Conservation (phyloP, 805 yeast genomes). For the Candida ortonii region DNA sequence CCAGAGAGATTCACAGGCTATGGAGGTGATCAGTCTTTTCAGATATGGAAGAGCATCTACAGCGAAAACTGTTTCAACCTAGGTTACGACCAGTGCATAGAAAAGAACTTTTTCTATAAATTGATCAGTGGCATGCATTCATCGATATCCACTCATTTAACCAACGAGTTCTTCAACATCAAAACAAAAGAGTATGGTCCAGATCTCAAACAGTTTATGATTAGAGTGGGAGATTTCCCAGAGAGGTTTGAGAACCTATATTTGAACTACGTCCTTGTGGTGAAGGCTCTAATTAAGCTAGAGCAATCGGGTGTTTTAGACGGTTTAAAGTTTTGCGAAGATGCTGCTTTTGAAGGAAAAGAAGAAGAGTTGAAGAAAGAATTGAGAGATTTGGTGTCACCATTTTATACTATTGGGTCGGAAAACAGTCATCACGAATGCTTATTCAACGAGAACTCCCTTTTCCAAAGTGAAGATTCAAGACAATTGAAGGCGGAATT, state of each 20-base stretch:
- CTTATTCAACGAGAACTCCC: constrained; percentile 44
- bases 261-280: constrained; percentile 85
- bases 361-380: constrained; percentile 26
- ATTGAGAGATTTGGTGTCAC: constrained; percentile 33
- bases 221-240: constrained; percentile 83
- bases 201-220: constrained; percentile 75
- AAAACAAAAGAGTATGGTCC: constrained; percentile 82
- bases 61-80: constrained; percentile 77
- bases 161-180: constrained; percentile 73
- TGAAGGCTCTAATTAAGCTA: constrained; percentile 72
- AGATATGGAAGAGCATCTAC: constrained; percentile 91
- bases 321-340: constrained; percentile 28
- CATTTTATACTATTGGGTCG: constrained; percentile 26
- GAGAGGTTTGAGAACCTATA: constrained; percentile 88
- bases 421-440: constrained; percentile 18
- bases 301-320: constrained; percentile 32
- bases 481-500: constrained; percentile 79
- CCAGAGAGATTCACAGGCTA: constrained; percentile 98
- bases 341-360: constrained; percentile 26
- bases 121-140: constrained; percentile 93
- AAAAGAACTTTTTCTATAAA: constrained; percentile 84
- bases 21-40: constrained; percentile 86
- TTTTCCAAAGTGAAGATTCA: constrained; percentile 44
- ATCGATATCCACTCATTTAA: constrained; percentile 87
- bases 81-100: constrained; percentile 59